Evolutionary conservation across 78 protist species (phyloP).

Genomic region (Guillardia theta): DNA sequence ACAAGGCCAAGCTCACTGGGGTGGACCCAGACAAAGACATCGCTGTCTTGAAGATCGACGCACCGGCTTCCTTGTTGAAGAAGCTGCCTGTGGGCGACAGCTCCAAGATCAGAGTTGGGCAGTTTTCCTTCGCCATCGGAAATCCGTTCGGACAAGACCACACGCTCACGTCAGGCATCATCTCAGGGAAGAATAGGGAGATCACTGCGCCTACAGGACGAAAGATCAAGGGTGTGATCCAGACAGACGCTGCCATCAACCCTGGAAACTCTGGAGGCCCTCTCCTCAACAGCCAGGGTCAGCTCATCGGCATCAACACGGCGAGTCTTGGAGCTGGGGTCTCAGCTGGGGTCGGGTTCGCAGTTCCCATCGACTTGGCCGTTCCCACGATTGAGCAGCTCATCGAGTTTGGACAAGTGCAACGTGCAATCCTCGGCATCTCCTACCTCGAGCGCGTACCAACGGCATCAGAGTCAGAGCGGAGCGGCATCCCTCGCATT

Average conservation of each 20-base stretch:
- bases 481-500: neutral
- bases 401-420: neutral
- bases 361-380: neutral
- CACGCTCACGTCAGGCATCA: conserved; percentile 42
- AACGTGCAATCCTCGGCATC: conserved; percentile 13
- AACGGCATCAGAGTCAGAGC: neutral
- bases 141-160: conserved; percentile 52
- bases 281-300: conserved; percentile 6
- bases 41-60: conserved; percentile 28
- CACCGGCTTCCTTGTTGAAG: neutral
- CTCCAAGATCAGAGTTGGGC: neutral
- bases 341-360: neutral
- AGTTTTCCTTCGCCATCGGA: conserved; percentile 32
- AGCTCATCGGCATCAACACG: conserved; percentile 42
- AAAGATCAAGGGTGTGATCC: neutral
- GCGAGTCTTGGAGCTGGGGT: conserved; percentile 34
- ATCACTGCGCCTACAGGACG: neutral
- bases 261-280: conserved; percentile 45
- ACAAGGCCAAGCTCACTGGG: neutral
- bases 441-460: neutral
- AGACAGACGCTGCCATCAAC: conserved; percentile 53
- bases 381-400: neutral
- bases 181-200: neutral
- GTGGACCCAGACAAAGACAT: conserved; percentile 16
- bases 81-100: neutral